Evolutionary conservation across 352 stramenopile species (phyloP), one percentile per base, ranked within the genome.

Genomic region (Phytophthora rubi): DNA sequence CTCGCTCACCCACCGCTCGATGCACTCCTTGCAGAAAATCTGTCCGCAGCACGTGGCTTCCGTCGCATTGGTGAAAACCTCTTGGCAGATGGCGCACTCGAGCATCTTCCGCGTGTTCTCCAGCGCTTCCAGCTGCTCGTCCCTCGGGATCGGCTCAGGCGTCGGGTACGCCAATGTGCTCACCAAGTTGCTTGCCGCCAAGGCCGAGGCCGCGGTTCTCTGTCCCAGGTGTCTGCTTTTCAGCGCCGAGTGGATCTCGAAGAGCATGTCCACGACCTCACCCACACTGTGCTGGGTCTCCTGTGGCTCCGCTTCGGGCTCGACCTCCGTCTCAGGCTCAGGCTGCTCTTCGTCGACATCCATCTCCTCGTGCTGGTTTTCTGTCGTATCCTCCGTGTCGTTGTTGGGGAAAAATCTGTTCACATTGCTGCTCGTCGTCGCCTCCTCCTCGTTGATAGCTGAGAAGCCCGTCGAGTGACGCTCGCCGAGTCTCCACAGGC

Each of bases 21-120:
- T 95, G 44, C 76, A 83, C 6, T 83, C 74, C 51, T 93, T 93
- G 76, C 86, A 93, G 67, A 95, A 95, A 47, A 95, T 91, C 70
- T 93, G 86, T 21, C 88, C 88, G 62, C 88, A 95, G 73, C 88
- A 95, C 18, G 82, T 92, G 3, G 88, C 86, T 47, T 95, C 88
- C 3, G 85, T 94, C 0, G 88, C 88, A 6, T 70, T 65, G 0
- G 81, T 89, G 53, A 95, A 95, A 7, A 94, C 82, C 37, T 95
- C 88, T 63, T 95, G 88, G 68, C 88, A 95, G 56, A 95, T 93
- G 18, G 88, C 86, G 57, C 88, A 95, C 68, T 95, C 86, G 13
- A 95, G 86, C 88, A 95, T 95, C 76, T 92, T 92, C 55, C 84
- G 76, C 15, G 83, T 93, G 74, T 95, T 93, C 45, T 95, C 84